These are phyloP conservation scores for Colletotrichum neosansevieriae DNA, from an alignment of 2,329 filamentous ascomycete genomes.

Conservation along the genomic window DNA sequence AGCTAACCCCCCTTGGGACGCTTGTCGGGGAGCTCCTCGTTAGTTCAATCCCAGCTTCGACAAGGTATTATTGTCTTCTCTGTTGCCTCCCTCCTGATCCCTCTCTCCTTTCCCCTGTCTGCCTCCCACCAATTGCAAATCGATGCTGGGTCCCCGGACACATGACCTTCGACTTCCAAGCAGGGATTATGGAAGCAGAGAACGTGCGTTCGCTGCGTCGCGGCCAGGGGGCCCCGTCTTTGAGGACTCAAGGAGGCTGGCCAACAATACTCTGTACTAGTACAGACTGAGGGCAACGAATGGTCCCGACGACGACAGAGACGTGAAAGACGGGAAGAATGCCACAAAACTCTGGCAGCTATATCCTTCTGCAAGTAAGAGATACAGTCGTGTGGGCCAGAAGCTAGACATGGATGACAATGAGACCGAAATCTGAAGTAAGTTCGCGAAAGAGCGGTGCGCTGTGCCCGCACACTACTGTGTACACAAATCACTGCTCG, in stretches of 20 bases:
- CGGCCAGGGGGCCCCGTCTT: conserved; percentile 16
- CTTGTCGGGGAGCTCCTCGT: conserved; percentile 11
- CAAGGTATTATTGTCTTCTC: neutral
- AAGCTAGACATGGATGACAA: conserved; percentile 13
- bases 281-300: neutral
- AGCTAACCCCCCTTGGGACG: conserved; percentile 21
- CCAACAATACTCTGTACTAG: neutral
- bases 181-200: conserved; percentile 37
- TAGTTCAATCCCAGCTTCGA: conserved; percentile 8
- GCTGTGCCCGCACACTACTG: neutral
- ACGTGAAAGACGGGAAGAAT: neutral
- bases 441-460: neutral
- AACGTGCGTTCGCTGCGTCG: conserved; percentile 21
- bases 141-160: conserved; percentile 13
- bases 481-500: conserved; percentile 11
- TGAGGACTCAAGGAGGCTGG: neutral
- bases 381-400: neutral
- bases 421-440: conserved; percentile 12
- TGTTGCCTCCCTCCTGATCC: conserved; percentile 12
- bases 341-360: neutral
- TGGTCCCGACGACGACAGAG: too few species aligned
- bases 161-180: conserved; percentile 19
- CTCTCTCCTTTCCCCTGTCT: conserved; percentile 8
- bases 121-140: conserved; percentile 15
- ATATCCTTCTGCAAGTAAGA: neutral